Conservation (phyloP, 2,329 filamentous ascomycete genomes). For the Colletotrichum viniferum region DNA sequence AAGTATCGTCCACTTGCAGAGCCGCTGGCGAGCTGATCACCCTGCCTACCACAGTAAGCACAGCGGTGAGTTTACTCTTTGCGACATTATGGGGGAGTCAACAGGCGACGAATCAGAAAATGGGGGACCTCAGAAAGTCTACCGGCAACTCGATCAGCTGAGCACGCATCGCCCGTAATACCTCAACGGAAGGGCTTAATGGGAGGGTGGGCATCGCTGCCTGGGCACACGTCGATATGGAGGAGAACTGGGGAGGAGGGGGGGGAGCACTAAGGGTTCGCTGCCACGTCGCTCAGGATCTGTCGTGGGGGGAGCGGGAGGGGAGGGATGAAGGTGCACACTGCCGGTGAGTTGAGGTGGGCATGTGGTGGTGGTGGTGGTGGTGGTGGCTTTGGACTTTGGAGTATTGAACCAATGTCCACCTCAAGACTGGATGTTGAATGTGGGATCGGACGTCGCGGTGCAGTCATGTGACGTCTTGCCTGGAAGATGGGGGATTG, state of each 20-base stretch:
- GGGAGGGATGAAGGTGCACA: neutral
- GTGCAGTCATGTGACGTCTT: slow-evolving; percentile 19
- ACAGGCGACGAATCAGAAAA: neutral
- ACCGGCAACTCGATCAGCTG: neutral
- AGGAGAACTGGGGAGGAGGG: neutral
- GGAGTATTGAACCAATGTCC: neutral
- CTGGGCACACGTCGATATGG: neutral
- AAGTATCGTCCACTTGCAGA: neutral
- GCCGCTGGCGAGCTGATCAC: neutral
- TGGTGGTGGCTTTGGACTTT: neutral
- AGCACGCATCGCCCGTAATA: neutral
- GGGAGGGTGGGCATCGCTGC: neutral
- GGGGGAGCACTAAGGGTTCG: slow-evolving; percentile 7
- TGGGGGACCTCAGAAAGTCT: neutral
- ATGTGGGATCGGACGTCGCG: slow-evolving; percentile 13
- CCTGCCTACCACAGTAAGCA: neutral
- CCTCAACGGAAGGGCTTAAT: neutral
- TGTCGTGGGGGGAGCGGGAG: neutral
- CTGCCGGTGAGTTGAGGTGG: neutral
- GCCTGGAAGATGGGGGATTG: neutral
- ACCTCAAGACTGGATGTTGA: neutral
- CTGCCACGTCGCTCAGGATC: slow-evolving; percentile 17
- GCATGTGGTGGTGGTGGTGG: neutral
- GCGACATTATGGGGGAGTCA: neutral
- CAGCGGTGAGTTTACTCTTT: neutral